These are phyloP conservation scores for Leptographium radiaticola DNA, from an alignment of 2,329 filamentous ascomycete genomes.

Conservation along the genomic window DNA sequence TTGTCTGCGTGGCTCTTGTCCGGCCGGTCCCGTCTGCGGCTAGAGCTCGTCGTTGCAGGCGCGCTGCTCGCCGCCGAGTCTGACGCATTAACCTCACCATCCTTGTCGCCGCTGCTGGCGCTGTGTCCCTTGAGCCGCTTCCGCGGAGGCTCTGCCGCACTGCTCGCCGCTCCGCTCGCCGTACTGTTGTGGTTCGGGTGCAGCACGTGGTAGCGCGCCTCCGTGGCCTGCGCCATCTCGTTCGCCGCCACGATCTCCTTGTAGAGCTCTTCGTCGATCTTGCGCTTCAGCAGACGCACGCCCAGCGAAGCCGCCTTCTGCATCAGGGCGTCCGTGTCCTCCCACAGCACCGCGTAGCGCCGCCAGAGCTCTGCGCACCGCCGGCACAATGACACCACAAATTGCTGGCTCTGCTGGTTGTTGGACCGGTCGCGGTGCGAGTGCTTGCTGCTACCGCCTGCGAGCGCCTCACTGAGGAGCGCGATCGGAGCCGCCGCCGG, in stretches of 20 bases:
- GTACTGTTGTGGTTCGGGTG: slow-evolving; percentile 13
- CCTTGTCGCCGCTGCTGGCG: slow-evolving; percentile 26
- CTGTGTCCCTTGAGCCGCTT: slow-evolving; percentile 47
- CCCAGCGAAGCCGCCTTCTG: slow-evolving; percentile 75
- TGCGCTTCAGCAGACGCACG: slow-evolving; percentile 73
- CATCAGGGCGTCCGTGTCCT: slow-evolving; percentile 79
- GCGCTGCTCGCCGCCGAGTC: slow-evolving; percentile 34
- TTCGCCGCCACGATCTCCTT: slow-evolving; percentile 57
- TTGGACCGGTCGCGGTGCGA: slow-evolving; percentile 66
- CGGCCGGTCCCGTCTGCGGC: slow-evolving; percentile 17
- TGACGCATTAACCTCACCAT: slow-evolving; percentile 31
- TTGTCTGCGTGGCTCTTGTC: slow-evolving; percentile 30
- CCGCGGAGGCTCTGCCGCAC: slow-evolving; percentile 38
- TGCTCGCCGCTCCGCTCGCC: not conserved
- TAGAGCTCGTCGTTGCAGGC: slow-evolving; percentile 15
- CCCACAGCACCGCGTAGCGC: slow-evolving; percentile 90
- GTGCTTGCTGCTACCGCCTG: slow-evolving; percentile 46
- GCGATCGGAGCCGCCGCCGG: slow-evolving; percentile 47
- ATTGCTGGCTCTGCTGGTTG: slow-evolving; percentile 26
- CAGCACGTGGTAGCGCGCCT: slow-evolving; percentile 11
- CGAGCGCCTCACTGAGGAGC: slow-evolving; percentile 40
- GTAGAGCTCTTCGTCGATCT: slow-evolving; percentile 81
- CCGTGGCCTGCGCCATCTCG: slow-evolving; percentile 38
- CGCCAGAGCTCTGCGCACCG: slow-evolving; percentile 90
- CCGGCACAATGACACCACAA: slow-evolving; percentile 73